Conservation (phyloP, 305 asterid species). For the Fraxinus sp. region DNA sequence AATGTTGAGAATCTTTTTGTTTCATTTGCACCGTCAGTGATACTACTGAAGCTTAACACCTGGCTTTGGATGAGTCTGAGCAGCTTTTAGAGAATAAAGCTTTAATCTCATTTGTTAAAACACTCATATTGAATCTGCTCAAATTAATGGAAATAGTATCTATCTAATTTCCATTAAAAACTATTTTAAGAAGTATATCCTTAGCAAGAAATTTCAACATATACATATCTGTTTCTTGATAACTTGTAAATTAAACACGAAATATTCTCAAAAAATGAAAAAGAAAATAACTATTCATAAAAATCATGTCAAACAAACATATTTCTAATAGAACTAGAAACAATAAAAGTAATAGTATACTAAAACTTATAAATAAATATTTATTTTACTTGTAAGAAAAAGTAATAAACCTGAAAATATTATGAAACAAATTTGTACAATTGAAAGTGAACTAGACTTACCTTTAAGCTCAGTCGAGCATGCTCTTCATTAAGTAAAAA, state of each 20-base stretch:
- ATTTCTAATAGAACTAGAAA: neutral
- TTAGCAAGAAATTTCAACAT: neutral
- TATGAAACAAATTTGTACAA: neutral
- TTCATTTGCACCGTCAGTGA: neutral
- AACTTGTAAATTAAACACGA: neutral
- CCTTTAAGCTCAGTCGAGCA: neutral
- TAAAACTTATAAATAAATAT: neutral
- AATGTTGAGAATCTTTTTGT: neutral
- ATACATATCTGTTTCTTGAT: neutral
- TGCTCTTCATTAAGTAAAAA: neutral
- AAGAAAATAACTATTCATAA: too few relatives aligned
- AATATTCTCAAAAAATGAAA: neutral
- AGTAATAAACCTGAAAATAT: neutral
- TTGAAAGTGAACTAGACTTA: neutral
- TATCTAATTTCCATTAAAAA: neutral
- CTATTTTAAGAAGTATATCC: neutral
- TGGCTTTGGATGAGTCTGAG: neutral
- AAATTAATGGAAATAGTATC: neutral
- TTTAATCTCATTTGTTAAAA: neutral
- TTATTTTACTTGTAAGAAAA: neutral
- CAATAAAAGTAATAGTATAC: neutral
- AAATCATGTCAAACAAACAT: neutral
- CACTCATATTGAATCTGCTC: neutral
- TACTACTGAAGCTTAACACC: neutral
- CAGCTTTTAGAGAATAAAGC: neutral